Conservation (phyloP, 2,329 filamentous ascomycete genomes). For the Trichophyton rubrum region DNA sequence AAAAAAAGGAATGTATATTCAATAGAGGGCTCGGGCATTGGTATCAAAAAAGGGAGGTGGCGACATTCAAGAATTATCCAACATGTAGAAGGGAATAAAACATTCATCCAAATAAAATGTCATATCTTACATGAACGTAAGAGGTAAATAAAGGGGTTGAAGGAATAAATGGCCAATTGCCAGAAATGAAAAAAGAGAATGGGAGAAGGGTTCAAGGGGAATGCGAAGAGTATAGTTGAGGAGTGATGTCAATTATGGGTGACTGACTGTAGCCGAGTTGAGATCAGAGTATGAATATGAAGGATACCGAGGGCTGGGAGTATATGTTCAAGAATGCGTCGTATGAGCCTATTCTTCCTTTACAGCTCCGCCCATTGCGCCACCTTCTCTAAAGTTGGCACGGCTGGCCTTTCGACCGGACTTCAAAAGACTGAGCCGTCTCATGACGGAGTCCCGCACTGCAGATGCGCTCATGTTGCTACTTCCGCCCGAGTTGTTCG, state of each 20-base stretch:
- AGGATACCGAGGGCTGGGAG: slow-evolving; percentile 13
- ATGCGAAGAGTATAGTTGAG: background rate
- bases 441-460: slow-evolving; percentile 54
- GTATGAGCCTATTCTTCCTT: slow-evolving; percentile 25
- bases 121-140: slow-evolving; percentile 6
- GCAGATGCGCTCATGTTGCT: slow-evolving; percentile 15
- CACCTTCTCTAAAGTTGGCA: slow-evolving; percentile 30
- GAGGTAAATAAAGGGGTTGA: slow-evolving; percentile 10
- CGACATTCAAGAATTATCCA: background rate
- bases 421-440: slow-evolving; percentile 65
- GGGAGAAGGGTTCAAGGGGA: slow-evolving; percentile 12
- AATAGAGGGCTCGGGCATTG: background rate
- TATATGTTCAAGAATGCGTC: slow-evolving; percentile 12
- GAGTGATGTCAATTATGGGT: background rate
- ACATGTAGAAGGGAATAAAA: slow-evolving; percentile 1
- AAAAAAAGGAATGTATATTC: background rate
- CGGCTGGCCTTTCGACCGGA: slow-evolving; percentile 58
- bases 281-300: background rate
- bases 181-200: slow-evolving; percentile 12
- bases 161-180: slow-evolving; percentile 6
- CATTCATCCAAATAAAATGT: background rate
- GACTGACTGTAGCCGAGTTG: background rate
- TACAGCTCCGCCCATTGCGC: slow-evolving; percentile 15
- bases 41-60: background rate
- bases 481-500: background rate